Percentiles rank a stretch among this genome's conserved stretches.
phyloP scores from a whole-genome alignment of 805 yeast genomes.

The Candida caryicola region DNA sequence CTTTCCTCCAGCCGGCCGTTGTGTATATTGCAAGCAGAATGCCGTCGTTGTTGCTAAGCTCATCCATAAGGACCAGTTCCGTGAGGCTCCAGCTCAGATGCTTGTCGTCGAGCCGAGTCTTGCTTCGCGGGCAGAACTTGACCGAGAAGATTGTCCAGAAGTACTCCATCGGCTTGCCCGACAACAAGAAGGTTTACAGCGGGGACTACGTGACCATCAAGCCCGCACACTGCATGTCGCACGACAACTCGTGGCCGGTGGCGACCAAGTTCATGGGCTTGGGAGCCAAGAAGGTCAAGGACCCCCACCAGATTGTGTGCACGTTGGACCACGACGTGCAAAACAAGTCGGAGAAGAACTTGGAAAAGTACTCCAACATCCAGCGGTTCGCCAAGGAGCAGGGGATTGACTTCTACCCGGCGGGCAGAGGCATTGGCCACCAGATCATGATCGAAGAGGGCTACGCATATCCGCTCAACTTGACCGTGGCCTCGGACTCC shows the following conservation, averaged over 20 bases:
- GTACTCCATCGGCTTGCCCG: slow-evolving; percentile 82
- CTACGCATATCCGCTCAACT: slow-evolving; percentile 89
- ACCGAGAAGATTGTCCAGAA: slow-evolving; percentile 95
- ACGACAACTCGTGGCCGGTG: slow-evolving; percentile 99
- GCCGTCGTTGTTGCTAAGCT: background rate
- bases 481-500: slow-evolving; percentile 96
- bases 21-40: background rate
- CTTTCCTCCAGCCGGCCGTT: too few relatives aligned
- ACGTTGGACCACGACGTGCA: slow-evolving; percentile 98
- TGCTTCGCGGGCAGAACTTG: slow-evolving; percentile 64
- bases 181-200: slow-evolving; percentile 71
- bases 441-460: slow-evolving; percentile 99
- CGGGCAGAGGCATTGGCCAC: slow-evolving; percentile 98
- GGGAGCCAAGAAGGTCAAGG: slow-evolving; percentile 81
- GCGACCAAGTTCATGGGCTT: slow-evolving; percentile 94
- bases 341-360: slow-evolving; percentile 83
- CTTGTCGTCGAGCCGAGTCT: slow-evolving; percentile 4
- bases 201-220: slow-evolving; percentile 94
- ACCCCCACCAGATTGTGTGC: slow-evolving; percentile 89
- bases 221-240: slow-evolving; percentile 99
- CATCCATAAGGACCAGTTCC: background rate
- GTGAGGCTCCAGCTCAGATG: slow-evolving; percentile 2
- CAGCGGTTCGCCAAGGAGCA: slow-evolving; percentile 86
- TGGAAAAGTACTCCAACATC: slow-evolving; percentile 84
- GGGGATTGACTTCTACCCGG: slow-evolving; percentile 95